Percentiles rank a stretch among this genome's conserved stretches.
Evolutionary conservation across 805 yeast species (phyloP).

Genomic region (Yamadazyma tumulicola): DNA sequence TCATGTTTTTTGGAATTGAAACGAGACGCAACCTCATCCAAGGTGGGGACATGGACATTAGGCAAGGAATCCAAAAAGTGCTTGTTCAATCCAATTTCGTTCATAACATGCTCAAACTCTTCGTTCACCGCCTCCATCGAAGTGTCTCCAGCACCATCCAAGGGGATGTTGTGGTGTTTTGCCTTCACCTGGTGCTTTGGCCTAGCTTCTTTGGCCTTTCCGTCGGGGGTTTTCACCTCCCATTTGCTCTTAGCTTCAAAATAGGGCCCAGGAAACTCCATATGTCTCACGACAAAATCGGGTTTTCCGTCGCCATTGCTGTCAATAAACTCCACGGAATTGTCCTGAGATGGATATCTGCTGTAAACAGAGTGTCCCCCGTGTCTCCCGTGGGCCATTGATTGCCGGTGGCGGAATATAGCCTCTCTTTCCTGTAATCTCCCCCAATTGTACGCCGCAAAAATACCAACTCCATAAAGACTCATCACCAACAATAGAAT

Average conservation of each 20-base stretch:
- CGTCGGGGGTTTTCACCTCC: not conserved
- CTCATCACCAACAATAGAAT: conserved; percentile 1
- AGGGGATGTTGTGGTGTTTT: not conserved
- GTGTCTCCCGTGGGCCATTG: conserved; percentile 2
- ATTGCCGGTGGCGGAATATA: not conserved
- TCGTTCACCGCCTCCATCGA: not conserved
- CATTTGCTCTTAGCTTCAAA: not conserved
- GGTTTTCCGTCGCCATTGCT: conserved; percentile 4
- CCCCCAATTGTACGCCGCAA: conserved; percentile 6
- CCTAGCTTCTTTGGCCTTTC: not conserved
- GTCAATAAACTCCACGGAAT: conserved; percentile 2
- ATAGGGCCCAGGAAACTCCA: not conserved
- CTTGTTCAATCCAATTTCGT: conserved; percentile 1
- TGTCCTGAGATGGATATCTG: not conserved
- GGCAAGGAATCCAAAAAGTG: not conserved
- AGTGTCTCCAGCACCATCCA: not conserved
- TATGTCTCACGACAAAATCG: conserved; percentile 3
- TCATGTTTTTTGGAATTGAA: conserved; percentile 2
- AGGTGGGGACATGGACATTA: conserved; percentile 4
- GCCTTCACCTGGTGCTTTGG: not conserved
- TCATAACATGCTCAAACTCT: conserved; percentile 1
- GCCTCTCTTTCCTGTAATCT: conserved; percentile 7
- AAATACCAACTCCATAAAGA: not conserved
- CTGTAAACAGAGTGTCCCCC: not conserved
- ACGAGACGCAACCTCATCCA: conserved; percentile 3